phyloP scores from a whole-genome alignment of 305 asterid species.

The Fraxinus baroniana region DNA sequence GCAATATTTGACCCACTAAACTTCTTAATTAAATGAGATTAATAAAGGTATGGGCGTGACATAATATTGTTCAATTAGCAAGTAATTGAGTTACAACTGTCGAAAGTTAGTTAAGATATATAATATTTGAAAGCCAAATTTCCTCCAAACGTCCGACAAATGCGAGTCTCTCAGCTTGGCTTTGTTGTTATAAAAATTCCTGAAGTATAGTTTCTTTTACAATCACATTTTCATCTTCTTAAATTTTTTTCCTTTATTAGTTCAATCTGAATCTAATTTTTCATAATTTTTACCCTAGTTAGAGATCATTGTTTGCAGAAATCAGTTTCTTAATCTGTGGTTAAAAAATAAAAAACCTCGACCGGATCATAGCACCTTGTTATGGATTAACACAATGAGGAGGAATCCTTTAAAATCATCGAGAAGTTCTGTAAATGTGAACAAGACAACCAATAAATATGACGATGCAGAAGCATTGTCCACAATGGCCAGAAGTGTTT shows the following conservation, averaged over 20 bases:
- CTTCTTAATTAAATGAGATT: neutral
- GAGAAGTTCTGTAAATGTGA: conserved; percentile 37
- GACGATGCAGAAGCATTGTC: conserved; percentile 44
- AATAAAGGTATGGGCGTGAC: neutral
- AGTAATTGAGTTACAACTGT: neutral
- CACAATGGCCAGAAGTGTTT: conserved; percentile 54
- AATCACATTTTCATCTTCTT: conserved; percentile 9
- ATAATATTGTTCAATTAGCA: neutral
- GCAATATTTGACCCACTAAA: neutral
- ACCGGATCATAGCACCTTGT: conserved; percentile 24
- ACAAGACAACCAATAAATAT: conserved; percentile 27
- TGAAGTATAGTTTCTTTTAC: conserved; percentile 28
- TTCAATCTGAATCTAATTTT: conserved; percentile 14
- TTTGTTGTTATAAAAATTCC: conserved; percentile 23
- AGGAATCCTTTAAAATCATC: conserved; percentile 38
- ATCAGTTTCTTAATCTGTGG: neutral
- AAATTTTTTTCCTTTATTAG: conserved; percentile 5
- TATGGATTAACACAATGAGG: conserved; percentile 38
- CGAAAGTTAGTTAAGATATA: conserved; percentile 23
- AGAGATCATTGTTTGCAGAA: neutral
- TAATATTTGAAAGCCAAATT: neutral
- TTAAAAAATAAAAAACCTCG: neutral
- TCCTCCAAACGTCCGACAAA: conserved; percentile 19
- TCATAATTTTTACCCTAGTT: neutral
- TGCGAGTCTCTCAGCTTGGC: conserved; percentile 23